Base-by-base conservation (phyloP, 2,329 filamentous ascomycete species). In the Plenodomus lindquistii region DNA sequence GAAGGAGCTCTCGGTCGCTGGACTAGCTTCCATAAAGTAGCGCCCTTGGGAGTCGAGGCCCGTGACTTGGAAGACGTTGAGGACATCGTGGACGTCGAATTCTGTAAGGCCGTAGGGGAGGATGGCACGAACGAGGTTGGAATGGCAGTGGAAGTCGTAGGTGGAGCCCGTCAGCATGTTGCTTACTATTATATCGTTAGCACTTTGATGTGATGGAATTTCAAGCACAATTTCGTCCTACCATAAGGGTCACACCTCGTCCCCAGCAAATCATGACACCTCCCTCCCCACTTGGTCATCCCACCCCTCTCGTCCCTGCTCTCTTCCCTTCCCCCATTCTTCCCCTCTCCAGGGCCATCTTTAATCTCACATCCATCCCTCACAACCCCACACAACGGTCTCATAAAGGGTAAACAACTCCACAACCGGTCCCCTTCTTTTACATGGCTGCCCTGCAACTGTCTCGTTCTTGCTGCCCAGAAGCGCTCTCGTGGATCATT, bases 41-140 rank as follows among this genome's bases (percentile, higher is more conserved):
- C 62, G 43, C 1, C 65, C 63, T 29, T 66, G 59, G 10, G 81
- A 77, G 61, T 94, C 86, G 39, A 94, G 67, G 0, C 89, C 89
- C 0, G 90, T 94, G 6, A 92, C 88, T 69, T 95, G 90, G 66
- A 95, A 94, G 2, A 95, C 78, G 63, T 95, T 95, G 44, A 95
- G 79, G 0, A 95, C 89, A 67, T 95, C 89, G 63, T 95, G 90
- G 1, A 94, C 84, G 65, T 94, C 89, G 22, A 77, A 76, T 71
- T 94, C 90, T 4, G 77, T 80, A 36, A 94, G 69, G 0, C 88
- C 88, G 52, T 79, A 85, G 0, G 86, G 85, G 1, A 85, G 53
- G 2, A 94, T 82, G 0, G 90, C 87, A 3, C 90, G 82, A 1
- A 83, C 84, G 10, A 95, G 80, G 68, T 95, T 95, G 1, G 86